Evolutionary conservation across 148 eudicot genomes (phyloP).

Genomic region (Rheum nobile): DNA sequence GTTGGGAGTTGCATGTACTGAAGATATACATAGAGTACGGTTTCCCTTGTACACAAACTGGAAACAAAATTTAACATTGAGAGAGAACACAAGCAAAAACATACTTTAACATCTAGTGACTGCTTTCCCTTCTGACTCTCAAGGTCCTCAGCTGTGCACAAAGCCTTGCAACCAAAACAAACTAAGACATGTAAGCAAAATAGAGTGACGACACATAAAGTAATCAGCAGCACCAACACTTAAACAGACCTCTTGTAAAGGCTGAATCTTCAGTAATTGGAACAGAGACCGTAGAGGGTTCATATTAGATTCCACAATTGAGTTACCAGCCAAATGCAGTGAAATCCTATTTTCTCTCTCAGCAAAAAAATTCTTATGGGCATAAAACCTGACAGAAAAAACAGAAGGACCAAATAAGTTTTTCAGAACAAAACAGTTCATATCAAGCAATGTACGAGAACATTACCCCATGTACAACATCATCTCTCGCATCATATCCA

Average conservation of each 20-base stretch:
- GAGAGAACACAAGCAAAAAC: too few relatives aligned
- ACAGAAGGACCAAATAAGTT: not conserved
- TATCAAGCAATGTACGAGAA: not conserved
- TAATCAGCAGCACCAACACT: not conserved
- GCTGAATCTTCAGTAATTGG: slow-evolving; percentile 27
- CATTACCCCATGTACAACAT: slow-evolving; percentile 49
- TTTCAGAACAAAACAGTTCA: not conserved
- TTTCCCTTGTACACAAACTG: too few relatives aligned
- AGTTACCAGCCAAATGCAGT: slow-evolving; percentile 26
- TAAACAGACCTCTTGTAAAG: slow-evolving; percentile 9
- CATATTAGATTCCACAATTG: slow-evolving; percentile 25
- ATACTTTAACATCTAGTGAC: not conserved
- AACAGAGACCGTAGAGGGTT: slow-evolving; percentile 33
- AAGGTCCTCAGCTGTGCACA: not conserved
- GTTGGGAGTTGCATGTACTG: too few relatives aligned
- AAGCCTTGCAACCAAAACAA: not conserved
- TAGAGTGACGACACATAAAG: not conserved
- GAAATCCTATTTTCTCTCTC: slow-evolving; percentile 19
- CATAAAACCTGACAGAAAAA: slow-evolving; percentile 31
- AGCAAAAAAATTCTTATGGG: slow-evolving; percentile 27
- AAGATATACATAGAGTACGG: too few relatives aligned
- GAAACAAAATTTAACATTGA: too few relatives aligned
- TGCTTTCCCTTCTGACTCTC: not conserved
- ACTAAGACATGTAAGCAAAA: not conserved
- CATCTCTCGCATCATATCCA: slow-evolving; percentile 43